Evolutionary conservation across 495 filamentous ascomycete species (phyloP).

Genomic region (Annulohypoxylon stygium): DNA sequence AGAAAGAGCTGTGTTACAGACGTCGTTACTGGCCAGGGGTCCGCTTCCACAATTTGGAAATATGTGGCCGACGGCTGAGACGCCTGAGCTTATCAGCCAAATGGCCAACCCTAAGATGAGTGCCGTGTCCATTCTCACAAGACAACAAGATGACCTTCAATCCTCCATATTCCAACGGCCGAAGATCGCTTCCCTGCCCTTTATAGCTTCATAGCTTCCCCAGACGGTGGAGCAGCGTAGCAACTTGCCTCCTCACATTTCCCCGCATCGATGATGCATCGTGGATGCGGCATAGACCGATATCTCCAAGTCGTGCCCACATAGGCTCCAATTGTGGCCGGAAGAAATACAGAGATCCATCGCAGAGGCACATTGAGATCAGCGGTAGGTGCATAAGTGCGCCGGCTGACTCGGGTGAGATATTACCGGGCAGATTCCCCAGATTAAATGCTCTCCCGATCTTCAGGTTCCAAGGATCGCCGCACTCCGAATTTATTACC

Average conservation of each 20-base stretch:
- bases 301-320: slow-evolving; percentile 19
- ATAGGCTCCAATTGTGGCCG: slow-evolving; percentile 23
- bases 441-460: slow-evolving; percentile 28
- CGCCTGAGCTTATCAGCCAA: slow-evolving; percentile 40
- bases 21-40: slow-evolving; percentile 43
- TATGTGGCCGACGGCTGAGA: slow-evolving; percentile 35
- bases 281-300: slow-evolving; percentile 20
- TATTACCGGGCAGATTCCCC: slow-evolving; percentile 29
- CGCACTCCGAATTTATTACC: background rate
- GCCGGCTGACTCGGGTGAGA: slow-evolving; percentile 18
- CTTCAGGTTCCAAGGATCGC: slow-evolving; percentile 15
- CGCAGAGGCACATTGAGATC: slow-evolving; percentile 30
- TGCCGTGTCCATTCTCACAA: slow-evolving; percentile 21
- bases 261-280: slow-evolving; percentile 44
- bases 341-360: slow-evolving; percentile 18
- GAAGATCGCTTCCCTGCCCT: background rate
- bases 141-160: background rate
- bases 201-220: slow-evolving; percentile 38
- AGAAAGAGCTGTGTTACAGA: slow-evolving; percentile 43
- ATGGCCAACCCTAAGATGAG: slow-evolving; percentile 23
- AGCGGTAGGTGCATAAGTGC: slow-evolving; percentile 19
- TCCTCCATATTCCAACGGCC: background rate
- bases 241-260: slow-evolving; percentile 32
- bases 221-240: slow-evolving; percentile 28
- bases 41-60: slow-evolving; percentile 46